Conservation (phyloP, 202 grass and related monocot genomes). For the Schoenoplectus tabernaemontani region DNA sequence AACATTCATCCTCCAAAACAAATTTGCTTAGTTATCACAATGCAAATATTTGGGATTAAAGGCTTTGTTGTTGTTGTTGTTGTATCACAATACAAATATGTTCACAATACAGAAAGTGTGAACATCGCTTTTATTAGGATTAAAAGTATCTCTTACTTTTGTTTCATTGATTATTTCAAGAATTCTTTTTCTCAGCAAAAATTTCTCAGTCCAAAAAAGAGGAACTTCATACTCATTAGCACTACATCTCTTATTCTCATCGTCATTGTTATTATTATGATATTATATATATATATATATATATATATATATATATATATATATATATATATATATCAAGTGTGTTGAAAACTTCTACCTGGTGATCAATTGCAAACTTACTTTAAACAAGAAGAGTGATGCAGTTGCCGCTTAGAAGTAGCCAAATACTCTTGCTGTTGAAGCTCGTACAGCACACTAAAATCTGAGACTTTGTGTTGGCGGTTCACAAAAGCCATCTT, state of each 20-base stretch:
- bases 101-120: too few relatives aligned
- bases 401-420: slow-evolving; percentile 38
- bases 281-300: too few relatives aligned
- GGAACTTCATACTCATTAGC: neutral
- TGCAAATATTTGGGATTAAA: too few relatives aligned
- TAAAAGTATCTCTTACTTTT: too few relatives aligned
- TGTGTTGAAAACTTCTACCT: neutral
- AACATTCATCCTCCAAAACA: neutral
- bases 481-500: slow-evolving; percentile 30
- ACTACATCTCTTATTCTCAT: neutral
- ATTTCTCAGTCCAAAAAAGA: neutral
- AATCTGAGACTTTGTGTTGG: neutral
- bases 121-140: too few relatives aligned
- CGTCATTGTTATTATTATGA: neutral
- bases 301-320: too few relatives aligned
- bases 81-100: too few relatives aligned
- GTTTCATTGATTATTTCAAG: neutral
- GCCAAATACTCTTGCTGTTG: slow-evolving; percentile 29
- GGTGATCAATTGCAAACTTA: slow-evolving; percentile 4
- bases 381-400: slow-evolving; percentile 25
- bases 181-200: neutral
- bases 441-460: slow-evolving; percentile 34
- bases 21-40: neutral
- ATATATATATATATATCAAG: too few relatives aligned
- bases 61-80: too few relatives aligned